Evolutionary conservation across 495 filamentous ascomycete genomes (phyloP), one percentile per base, ranked within the genome.

Genomic region (Neurospora terricola): DNA sequence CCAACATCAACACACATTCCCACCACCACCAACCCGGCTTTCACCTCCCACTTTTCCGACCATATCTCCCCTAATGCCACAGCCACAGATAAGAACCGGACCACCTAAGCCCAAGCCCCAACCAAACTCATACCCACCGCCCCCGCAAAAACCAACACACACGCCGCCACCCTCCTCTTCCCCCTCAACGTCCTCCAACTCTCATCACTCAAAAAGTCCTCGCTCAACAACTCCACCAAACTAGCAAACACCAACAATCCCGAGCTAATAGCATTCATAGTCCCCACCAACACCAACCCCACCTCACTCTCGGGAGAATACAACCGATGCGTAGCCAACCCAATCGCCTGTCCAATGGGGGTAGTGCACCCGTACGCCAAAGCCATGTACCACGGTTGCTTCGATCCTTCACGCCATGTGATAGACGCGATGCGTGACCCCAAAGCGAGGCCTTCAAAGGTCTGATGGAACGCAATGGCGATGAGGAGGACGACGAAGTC

Each of bases 161-260:
- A 96, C 34, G 94, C 94, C 71, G 92, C 83, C 43, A 92, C 78
- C 62, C 94, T 87, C 77, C 86, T 88, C 77, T 83, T 84, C 1
- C 94, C 94, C 45, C 86, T 89, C 76, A 98, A 80, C 1, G 85
- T 81, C 62, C 81, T 84, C 85, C 96, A 98, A 78, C 94, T 97
- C 76, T 91, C 87, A 77, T 97, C 94, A 72, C 91, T 93, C 76
- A 98, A 80, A 80, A 98, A 97, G 78, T 98, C 94, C 81, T 98
- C 94, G 3, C 94, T 92, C 12, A 98, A 86, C 70, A 98, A 82
- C 81, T 97, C 93, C 3, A 97, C 94, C 59, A 98, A 82, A 5
- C 94, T 93, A 0, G 94, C 94, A 81, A 97, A 98, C 0, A 97
- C 86, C 54, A 98, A 80, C 59, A 98, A 82, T 0, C 94, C 94